Evolutionary conservation across 805 yeast species (phyloP).

Genomic region (Wickerhamiella domercqiae): DNA sequence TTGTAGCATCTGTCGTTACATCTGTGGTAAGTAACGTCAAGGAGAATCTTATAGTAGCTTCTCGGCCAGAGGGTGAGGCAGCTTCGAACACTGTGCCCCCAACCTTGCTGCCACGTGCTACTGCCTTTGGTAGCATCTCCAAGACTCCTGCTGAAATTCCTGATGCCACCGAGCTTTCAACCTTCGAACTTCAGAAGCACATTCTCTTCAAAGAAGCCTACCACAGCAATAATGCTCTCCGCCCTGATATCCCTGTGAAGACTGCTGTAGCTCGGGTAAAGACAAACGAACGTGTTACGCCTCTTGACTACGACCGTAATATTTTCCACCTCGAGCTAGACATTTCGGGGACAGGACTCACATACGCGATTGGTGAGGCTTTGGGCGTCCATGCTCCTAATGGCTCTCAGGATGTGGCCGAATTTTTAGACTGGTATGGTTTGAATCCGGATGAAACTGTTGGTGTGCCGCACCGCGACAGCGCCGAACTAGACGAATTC

Average conservation of each 20-base stretch:
- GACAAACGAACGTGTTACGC: conserved; percentile 85
- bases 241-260: conserved; percentile 81
- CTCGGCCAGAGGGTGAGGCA: no score
- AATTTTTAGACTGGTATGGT: conserved; percentile 58
- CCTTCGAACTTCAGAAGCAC: no score
- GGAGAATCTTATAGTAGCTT: conserved; percentile 21
- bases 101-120: no score
- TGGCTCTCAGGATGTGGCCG: conserved; percentile 43
- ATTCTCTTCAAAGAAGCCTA: conserved; percentile 78
- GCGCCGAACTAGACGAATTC: conserved; percentile 36
- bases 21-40: conserved; percentile 21
- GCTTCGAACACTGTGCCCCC: no score
- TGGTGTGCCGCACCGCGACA: conserved; percentile 54
- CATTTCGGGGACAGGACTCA: conserved; percentile 75
- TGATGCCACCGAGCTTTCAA: conserved; percentile 8
- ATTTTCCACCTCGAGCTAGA: conserved; percentile 95
- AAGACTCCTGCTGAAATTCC: conserved; percentile 16
- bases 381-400: conserved; percentile 90
- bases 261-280: conserved; percentile 80
- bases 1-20: conserved; percentile 41
- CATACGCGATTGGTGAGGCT: conserved; percentile 91
- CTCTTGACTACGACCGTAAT: conserved; percentile 76
- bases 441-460: conserved; percentile 54
- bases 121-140: no score
- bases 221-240: conserved; percentile 37